Base-by-base conservation (phyloP, 768 basidiomycete genomes). In the Suillus subluteus region DNA sequence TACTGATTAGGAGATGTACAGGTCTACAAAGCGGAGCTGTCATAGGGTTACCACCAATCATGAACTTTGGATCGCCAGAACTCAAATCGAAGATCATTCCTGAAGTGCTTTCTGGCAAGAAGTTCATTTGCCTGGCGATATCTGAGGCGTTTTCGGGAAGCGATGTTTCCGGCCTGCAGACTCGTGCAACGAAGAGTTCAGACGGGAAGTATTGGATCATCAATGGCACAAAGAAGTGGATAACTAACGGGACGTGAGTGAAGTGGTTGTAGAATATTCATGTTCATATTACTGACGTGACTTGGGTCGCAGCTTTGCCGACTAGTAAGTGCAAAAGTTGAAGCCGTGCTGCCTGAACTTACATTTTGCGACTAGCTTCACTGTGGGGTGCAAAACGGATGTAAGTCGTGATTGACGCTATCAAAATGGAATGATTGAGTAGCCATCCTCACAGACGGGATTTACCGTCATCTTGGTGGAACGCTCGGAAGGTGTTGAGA, bases 391-490 rank as follows among this genome's bases (percentile, higher is more conserved):
- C 75, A 88, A 87, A 72, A 91, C 90, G 1, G 87, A 87, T 64
- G 81, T 77, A 68, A 50, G 64, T 58, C 15, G 7, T 59, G 26
- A 37, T 15, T 55, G 26, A 41, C 37, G 16, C 43, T 50, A 37
- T 58, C 1, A 62, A 54, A 78, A 69, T 73, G 37, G 32, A 30
- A 23, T 12, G 18, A 15, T 8, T 30, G 21, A 52, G 55, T 54
- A 40, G 40, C 61, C 55, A 46, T 62, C n/a, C 62, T 64, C 43
- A 41, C 75, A 87, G 75, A 83, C 85, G 58, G 91, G 92, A 12
- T 86, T 96, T 67, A 93, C 95, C 26, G 91, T 94, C 64, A 91
- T 98, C 69, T 83, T 96, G 18, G 88, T 98, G 6, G 93, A 95
- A 72, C 87, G 94, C 21, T 82, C 84, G 8, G 91, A 92, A 67